These are phyloP conservation scores for Petunia hybrid DNA, from an alignment of 305 asterid species.

Conservation along the genomic window DNA sequence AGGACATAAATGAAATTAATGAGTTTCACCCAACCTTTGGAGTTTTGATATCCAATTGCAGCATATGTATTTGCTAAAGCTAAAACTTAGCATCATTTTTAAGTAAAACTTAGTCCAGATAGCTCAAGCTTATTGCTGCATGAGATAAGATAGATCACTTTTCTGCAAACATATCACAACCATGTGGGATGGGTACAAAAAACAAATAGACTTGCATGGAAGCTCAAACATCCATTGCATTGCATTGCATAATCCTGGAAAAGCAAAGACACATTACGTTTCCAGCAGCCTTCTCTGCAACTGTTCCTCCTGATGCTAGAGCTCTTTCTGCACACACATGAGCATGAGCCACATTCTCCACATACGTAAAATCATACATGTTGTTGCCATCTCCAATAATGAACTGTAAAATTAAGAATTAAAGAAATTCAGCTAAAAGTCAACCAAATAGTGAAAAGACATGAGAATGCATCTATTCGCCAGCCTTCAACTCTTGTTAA, in stretches of 20 bases:
- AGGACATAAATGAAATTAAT: neutral
- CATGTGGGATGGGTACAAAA: neutral
- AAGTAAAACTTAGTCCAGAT: neutral
- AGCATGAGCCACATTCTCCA: constrained; percentile 98
- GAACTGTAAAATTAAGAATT: constrained; percentile 55
- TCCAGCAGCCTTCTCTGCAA: constrained; percentile 89
- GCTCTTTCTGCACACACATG: constrained; percentile 98
- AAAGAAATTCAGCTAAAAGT: neutral
- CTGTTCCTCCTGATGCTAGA: constrained; percentile 75
- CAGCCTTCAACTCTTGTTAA: neutral
- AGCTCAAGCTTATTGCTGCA: neutral
- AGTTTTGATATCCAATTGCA: neutral
- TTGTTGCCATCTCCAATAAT: constrained; percentile 93
- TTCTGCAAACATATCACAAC: neutral
- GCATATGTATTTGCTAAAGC: neutral
- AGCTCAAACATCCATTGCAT: neutral
- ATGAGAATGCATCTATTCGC: neutral
- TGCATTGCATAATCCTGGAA: neutral
- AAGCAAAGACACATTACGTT: constrained; percentile 54
- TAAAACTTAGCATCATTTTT: neutral
- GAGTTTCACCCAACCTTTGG: neutral
- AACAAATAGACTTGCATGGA: constrained; percentile 19
- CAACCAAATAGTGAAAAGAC: neutral
- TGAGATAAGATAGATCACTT: constrained; percentile 1
- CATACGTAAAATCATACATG: constrained; percentile 90